Conservation (phyloP, 805 yeast species). For the Metschnikowia picachoensis region DNA sequence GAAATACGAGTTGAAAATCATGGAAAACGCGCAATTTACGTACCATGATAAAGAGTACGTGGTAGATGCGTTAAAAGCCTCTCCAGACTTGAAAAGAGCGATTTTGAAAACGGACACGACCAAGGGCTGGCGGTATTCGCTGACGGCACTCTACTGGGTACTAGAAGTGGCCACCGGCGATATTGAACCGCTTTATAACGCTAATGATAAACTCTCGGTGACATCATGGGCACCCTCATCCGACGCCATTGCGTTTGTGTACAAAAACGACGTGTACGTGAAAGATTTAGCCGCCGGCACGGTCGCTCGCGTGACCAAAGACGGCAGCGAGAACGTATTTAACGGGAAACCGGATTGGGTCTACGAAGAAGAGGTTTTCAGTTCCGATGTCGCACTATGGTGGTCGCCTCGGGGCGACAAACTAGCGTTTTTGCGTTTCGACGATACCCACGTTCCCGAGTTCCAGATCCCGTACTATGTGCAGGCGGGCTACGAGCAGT, state of each 20-base stretch:
- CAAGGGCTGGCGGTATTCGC: conserved; percentile 37
- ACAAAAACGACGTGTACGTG: conserved; percentile 65
- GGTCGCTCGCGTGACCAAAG: conserved; percentile 53
- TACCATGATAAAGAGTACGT: conserved; percentile 37
- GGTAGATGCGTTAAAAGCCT: conserved; percentile 55
- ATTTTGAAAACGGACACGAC: conserved; percentile 57
- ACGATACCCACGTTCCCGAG: conserved; percentile 71
- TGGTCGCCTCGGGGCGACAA: conserved; percentile 78
- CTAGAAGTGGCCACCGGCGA: conserved; percentile 14
- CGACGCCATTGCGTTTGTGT: conserved; percentile 57
- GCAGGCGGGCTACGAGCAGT: conserved; percentile 40
- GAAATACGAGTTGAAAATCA: conserved; percentile 42
- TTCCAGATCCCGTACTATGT: conserved; percentile 75
- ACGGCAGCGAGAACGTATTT: conserved; percentile 68
- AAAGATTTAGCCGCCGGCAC: conserved; percentile 32
- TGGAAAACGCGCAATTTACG: conserved; percentile 45
- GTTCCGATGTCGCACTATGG: conserved; percentile 70
- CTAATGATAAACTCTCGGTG: conserved; percentile 14
- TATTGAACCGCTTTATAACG: conserved; percentile 13
- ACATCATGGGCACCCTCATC: conserved; percentile 79
- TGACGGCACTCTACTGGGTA: conserved; percentile 18
- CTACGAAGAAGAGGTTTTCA: conserved; percentile 84
- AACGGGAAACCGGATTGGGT: conserved; percentile 95
- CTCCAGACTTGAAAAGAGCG: conserved; percentile 61
- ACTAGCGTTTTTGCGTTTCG: conserved; percentile 60